These are phyloP conservation scores for Nyctanthes arbortristis DNA, from an alignment of 257 asterid genomes.

Conservation along the genomic window DNA sequence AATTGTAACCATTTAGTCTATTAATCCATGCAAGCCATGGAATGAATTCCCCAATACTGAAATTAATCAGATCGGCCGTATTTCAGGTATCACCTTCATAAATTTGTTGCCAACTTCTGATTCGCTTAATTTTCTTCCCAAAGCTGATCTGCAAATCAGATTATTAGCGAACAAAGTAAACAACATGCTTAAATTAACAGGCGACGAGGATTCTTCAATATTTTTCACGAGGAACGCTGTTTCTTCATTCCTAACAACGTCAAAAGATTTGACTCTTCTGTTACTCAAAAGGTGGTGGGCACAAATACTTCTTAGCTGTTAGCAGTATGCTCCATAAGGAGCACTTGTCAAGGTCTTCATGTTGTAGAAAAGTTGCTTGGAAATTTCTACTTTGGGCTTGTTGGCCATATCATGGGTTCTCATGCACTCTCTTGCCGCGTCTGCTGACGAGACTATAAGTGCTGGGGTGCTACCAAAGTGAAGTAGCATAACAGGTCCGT, in stretches of 20 bases:
- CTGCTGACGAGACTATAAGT: too few species aligned
- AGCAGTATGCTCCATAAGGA: slow-evolving; percentile 54
- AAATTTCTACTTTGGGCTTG: slow-evolving; percentile 7
- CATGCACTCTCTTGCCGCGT: slow-evolving; percentile 28
- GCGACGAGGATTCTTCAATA: background rate
- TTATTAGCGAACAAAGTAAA: slow-evolving; percentile 28
- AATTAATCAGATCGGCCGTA: slow-evolving; percentile 32
- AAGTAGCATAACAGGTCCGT: slow-evolving; percentile 34
- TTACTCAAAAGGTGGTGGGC: slow-evolving; percentile 46
- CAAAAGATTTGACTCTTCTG: slow-evolving; percentile 39
- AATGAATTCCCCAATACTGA: slow-evolving; percentile 20
- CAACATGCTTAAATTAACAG: slow-evolving; percentile 28
- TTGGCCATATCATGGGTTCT: slow-evolving; percentile 18
- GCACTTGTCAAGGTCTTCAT: too few species aligned
- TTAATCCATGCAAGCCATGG: slow-evolving; percentile 39
- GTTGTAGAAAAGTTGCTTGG: slow-evolving; percentile 4
- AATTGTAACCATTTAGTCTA: slow-evolving; percentile 36
- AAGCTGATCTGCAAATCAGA: slow-evolving; percentile 36
- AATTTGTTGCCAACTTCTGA: slow-evolving; percentile 19
- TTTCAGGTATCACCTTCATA: slow-evolving; percentile 11
- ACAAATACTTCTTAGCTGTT: slow-evolving; percentile 37
- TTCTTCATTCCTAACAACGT: slow-evolving; percentile 36
- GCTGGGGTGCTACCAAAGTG: slow-evolving; percentile 25
- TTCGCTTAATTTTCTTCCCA: slow-evolving; percentile 43
- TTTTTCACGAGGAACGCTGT: slow-evolving; percentile 30